These are phyloP conservation scores for Clitocybe nebularis DNA, from an alignment of 1,284 basidiomycete genomes.

Conservation along the genomic window DNA sequence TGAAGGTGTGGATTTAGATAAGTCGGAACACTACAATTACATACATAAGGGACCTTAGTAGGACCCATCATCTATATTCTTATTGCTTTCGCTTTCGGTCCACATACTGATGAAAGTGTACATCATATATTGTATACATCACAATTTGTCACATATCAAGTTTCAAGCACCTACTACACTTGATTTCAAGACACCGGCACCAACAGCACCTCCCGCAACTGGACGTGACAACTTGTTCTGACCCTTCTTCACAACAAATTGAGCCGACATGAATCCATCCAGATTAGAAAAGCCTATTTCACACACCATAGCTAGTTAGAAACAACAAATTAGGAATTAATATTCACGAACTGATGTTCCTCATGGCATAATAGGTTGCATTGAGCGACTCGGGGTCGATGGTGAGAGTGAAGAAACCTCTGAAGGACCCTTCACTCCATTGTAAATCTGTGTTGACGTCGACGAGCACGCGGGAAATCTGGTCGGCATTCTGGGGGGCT, in stretches of 20 bases:
- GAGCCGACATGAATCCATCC: conserved; percentile 44
- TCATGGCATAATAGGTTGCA: conserved; percentile 61
- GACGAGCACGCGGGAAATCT: conserved; percentile 39
- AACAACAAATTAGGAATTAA: not conserved
- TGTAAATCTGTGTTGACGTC: conserved; percentile 50
- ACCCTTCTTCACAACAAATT: conserved; percentile 41
- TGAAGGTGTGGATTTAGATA: no score
- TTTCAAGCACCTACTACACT: no score
- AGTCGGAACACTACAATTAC: no score
- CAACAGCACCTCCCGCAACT: conserved; percentile 46
- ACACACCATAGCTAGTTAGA: not conserved
- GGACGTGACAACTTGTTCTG: conserved; percentile 52
- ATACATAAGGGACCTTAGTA: no score
- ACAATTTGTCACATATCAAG: no score
- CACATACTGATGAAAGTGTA: no score
- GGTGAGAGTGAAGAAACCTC: conserved; percentile 60
- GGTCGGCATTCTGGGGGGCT: conserved; percentile 39
- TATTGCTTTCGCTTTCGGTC: no score
- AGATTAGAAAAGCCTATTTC: conserved; percentile 42
- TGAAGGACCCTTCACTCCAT: conserved; percentile 61
- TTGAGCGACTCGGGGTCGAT: conserved; percentile 42
- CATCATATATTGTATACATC: no score
- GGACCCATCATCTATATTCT: no score
- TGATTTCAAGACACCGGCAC: conserved; percentile 35
- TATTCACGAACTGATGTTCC: conserved; percentile 44